Evolutionary conservation across 108 stramenopile genomes (phyloP).

Genomic region (Seminavis robusta): DNA sequence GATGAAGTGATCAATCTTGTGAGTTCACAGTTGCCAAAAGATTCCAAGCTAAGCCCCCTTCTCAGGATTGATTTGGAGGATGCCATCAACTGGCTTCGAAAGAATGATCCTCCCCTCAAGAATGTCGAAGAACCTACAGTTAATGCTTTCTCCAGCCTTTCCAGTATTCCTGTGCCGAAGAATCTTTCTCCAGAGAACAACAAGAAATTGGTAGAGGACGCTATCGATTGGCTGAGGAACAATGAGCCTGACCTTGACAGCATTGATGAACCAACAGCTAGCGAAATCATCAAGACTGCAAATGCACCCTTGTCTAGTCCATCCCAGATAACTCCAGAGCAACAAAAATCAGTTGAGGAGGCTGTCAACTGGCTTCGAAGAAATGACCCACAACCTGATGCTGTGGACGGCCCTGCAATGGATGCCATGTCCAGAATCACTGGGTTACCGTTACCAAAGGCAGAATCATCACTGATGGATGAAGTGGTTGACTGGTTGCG

Average conservation of each 20-base stretch:
- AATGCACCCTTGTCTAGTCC: too few species aligned
- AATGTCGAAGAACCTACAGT: constrained; percentile 4
- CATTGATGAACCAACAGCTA: neutral
- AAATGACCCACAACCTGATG: neutral
- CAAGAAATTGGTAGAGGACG: too few species aligned
- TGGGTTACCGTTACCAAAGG: constrained; percentile 18
- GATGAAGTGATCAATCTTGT: constrained; percentile 3
- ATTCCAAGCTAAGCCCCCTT: neutral
- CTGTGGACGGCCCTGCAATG: too few species aligned
- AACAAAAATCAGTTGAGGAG: constrained; percentile 9
- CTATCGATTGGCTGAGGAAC: constrained; percentile 20
- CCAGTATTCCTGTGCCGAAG: neutral
- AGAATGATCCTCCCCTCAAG: constrained; percentile 4
- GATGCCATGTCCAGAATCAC: too few species aligned
- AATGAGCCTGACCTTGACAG: constrained; percentile 8
- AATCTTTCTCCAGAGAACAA: too few species aligned
- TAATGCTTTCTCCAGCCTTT: constrained; percentile 4
- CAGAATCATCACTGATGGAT: constrained; percentile 12
- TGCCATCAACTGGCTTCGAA: constrained; percentile 5
- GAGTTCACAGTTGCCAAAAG: neutral
- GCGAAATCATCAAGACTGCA: too few species aligned
- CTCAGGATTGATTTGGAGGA: neutral
- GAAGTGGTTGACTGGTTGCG: constrained; percentile 29
- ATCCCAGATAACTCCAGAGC: constrained; percentile 1
- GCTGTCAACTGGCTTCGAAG: constrained; percentile 22